These are phyloP conservation scores for Exophiala aquamarina DNA, from an alignment of 2,329 filamentous ascomycete genomes.

Conservation along the genomic window DNA sequence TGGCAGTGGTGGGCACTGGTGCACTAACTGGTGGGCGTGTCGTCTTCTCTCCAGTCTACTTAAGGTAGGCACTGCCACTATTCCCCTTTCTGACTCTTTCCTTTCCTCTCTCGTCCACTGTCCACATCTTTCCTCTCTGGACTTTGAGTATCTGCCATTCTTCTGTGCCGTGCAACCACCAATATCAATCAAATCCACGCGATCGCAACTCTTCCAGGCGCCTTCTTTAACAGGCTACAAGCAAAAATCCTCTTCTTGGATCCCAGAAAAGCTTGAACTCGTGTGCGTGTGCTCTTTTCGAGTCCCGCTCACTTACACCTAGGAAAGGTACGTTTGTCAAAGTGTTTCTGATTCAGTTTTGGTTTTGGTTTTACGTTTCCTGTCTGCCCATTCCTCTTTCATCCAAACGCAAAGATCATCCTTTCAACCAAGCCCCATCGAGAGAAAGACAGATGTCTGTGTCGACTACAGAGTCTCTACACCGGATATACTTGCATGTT, in stretches of 20 bases:
- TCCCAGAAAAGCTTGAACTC: not conserved
- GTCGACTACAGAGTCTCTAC: too few relatives aligned
- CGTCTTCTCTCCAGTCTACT: conserved; percentile 18
- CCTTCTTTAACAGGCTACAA: too few relatives aligned
- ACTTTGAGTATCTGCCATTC: not conserved
- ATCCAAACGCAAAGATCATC: conserved; percentile 12
- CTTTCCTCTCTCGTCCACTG: conserved; percentile 27
- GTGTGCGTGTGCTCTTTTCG: not conserved
- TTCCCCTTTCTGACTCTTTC: conserved; percentile 25
- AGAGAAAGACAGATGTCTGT: not conserved
- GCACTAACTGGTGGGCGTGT: not conserved
- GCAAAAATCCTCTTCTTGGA: not conserved
- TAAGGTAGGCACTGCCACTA: conserved; percentile 27
- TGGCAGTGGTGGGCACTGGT: conserved; percentile 7
- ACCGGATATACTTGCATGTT: too few relatives aligned
- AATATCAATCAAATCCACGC: too few relatives aligned
- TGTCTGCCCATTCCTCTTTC: conserved; percentile 10
- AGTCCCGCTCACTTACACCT: not conserved
- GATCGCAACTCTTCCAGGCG: too few relatives aligned
- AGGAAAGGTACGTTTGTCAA: conserved; percentile 14
- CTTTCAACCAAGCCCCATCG: conserved; percentile 8
- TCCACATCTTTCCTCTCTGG: conserved; percentile 5
- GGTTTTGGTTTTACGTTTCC: conserved; percentile 1
- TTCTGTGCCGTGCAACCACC: not conserved
- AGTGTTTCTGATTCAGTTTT: not conserved